Percentiles rank a stretch among this genome's conserved stretches.
These are phyloP conservation scores for Mucor racemosus DNA, from an alignment of 371 early-diverging fungal genomes.

Conservation along the genomic window DNA sequence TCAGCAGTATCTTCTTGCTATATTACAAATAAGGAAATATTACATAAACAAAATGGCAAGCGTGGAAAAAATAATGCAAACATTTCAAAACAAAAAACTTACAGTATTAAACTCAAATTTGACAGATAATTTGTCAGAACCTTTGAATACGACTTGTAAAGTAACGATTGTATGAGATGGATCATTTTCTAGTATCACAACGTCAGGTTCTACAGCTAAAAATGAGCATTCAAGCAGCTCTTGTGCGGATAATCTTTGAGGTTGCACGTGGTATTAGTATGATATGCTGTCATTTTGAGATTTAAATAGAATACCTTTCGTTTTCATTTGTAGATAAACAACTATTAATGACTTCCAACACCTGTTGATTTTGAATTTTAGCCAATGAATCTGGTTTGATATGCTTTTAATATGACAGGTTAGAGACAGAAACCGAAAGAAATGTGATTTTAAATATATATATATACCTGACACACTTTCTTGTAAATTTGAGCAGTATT, in stretches of 20 bases:
- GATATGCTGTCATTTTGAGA: neutral
- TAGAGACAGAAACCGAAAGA: neutral
- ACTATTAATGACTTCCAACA: slow-evolving; percentile 75
- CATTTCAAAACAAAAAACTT: neutral
- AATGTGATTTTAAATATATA: neutral
- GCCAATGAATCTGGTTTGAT: slow-evolving; percentile 81
- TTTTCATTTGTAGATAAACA: slow-evolving; percentile 73
- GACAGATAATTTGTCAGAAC: slow-evolving; percentile 80
- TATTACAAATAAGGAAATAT: neutral
- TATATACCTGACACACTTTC: slow-evolving; percentile 68
- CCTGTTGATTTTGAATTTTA: slow-evolving; percentile 72
- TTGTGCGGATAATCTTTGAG: slow-evolving; percentile 66
- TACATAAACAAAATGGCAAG: neutral
- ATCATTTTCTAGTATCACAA: slow-evolving; percentile 64
- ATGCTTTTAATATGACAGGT: slow-evolving; percentile 47
- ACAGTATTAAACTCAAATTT: slow-evolving; percentile 84
- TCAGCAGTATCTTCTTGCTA: slow-evolving; percentile 86
- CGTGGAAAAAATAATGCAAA: neutral
- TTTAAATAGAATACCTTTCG: slow-evolving; percentile 55
- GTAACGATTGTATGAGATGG: slow-evolving; percentile 69
- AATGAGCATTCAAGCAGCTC: slow-evolving; percentile 83
- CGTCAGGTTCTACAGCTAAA: slow-evolving; percentile 79
- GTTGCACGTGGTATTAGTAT: neutral
- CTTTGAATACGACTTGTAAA: slow-evolving; percentile 84
- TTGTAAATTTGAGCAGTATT: slow-evolving; percentile 88